Base-by-base conservation (phyloP, 257 asterid species). In the Scutellaria galericulata region DNA sequence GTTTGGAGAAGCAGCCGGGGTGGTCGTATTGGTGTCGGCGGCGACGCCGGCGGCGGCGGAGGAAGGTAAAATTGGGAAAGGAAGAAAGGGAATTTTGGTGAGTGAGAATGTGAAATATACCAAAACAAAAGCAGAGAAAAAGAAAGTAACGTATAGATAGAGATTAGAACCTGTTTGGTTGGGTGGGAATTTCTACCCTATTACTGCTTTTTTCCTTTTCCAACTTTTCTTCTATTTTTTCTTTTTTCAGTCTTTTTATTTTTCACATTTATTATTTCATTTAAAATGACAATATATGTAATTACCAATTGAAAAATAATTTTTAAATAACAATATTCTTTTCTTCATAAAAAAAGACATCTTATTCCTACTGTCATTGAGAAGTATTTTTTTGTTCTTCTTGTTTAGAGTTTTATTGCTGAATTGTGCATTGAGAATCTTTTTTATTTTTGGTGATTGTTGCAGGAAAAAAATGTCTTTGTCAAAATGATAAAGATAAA, bases 131-230 rank as follows among this genome's bases (percentile, higher is more conserved):
- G 15, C 76, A 53, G 72, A 77, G 80, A 83, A 76, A 35, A 74
- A 39, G 68, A 80, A 78, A 77, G 87, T 77, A 77, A 80, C 85
- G 77, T 75, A 83, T 73, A 47, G 78, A 78, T 66, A 64, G 78
- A 78, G 85, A 68, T 75, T 80, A 75, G 83, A 73, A 71, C 66
- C 72, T 77, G 83, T 74, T 74, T 83, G 80, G 80, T 76, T 73
- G 68, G 76, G 80, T 76, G 47, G 50, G 76, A 79, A 75, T 66
- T 73, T 69, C 51, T 39, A 20, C 27, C 70, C 46, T 24, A 44
- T 68, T 56, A 2, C 42, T 41, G 9, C 46, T 73, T 73, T 60
- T 59, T 57, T 24, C 1, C 62, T 22, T 74, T 66, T 57, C 52
- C 11, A 54, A 66, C 45, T 39, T 57, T 31, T 74, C 13, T 54